Conservation (phyloP, 495 filamentous ascomycete genomes). For the Aspergillus diversus region DNA sequence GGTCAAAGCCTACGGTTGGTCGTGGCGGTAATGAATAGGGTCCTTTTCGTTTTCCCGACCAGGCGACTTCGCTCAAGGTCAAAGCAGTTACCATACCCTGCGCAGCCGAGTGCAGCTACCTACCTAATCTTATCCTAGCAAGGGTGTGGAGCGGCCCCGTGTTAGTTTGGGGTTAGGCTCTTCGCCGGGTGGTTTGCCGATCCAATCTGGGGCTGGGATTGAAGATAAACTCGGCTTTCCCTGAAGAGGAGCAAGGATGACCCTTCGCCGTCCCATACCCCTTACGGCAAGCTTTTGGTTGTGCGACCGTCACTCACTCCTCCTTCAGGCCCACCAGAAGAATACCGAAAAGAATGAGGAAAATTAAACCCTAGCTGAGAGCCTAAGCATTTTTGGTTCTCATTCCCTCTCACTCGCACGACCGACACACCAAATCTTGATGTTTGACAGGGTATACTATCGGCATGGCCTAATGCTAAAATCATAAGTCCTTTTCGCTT, state of each 20-base stretch:
- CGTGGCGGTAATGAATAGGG: neutral
- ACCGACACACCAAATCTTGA: neutral
- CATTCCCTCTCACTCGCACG: neutral
- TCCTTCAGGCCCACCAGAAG: neutral
- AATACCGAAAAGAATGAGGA: neutral
- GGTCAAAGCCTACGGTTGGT: neutral
- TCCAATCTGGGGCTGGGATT: conserved; percentile 8
- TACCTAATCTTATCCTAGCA: neutral
- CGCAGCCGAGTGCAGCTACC: neutral
- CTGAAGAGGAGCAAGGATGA: neutral
- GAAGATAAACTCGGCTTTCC: neutral
- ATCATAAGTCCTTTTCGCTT: too few relatives aligned
- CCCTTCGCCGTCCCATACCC: neutral
- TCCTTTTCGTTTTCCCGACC: neutral
- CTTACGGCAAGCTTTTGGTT: too few relatives aligned
- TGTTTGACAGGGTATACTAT: too few relatives aligned
- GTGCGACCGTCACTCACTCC: too few relatives aligned
- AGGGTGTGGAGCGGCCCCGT: conserved; percentile 1
- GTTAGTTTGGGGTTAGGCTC: neutral
- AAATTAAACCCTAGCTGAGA: neutral
- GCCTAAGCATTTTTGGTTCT: neutral
- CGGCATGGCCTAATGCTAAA: too few relatives aligned
- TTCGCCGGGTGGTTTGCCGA: conserved; percentile 6
- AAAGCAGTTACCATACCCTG: neutral
- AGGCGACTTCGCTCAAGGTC: too few relatives aligned